A percentile compares a stretch with the other conserved stretches of the same genome.
Conservation (phyloP, 352 stramenopile species). For the Albugo candida region DNA sequence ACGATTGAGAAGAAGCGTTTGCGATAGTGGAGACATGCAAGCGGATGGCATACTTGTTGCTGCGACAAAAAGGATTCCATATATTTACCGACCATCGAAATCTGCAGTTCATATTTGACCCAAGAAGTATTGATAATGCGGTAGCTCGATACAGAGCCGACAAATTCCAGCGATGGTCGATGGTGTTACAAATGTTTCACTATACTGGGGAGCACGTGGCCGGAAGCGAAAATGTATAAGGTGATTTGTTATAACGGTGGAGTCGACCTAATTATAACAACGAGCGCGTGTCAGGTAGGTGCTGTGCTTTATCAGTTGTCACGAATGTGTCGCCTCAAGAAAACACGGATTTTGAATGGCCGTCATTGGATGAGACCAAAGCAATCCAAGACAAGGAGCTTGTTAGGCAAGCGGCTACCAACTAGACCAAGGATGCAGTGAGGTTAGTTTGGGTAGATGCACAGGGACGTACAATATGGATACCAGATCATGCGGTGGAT, state of each 20-base stretch:
- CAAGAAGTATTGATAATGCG: neutral
- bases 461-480: slow-evolving; percentile 9
- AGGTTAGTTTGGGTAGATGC: neutral
- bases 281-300: neutral
- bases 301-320: neutral
- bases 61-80: slow-evolving; percentile 2
- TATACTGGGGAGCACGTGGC: slow-evolving; percentile 13
- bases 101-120: slow-evolving; percentile 12
- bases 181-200: slow-evolving; percentile 7
- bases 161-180: slow-evolving; percentile 13
- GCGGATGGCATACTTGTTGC: slow-evolving; percentile 7
- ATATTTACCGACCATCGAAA: slow-evolving; percentile 13
- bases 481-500: slow-evolving; percentile 5
- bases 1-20: slow-evolving; percentile 12
- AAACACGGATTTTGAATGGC: slow-evolving; percentile 5
- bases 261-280: neutral
- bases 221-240: slow-evolving; percentile 13
- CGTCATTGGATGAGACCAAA: slow-evolving; percentile 4
- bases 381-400: neutral
- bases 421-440: neutral
- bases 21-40: slow-evolving; percentile 11
- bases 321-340: slow-evolving; percentile 3
- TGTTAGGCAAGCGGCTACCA: neutral
- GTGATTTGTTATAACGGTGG: slow-evolving; percentile 13
- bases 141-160: slow-evolving; percentile 11